Base-by-base conservation (phyloP, 2,329 filamentous ascomycete genomes). In the Botrytis byssoidea region DNA sequence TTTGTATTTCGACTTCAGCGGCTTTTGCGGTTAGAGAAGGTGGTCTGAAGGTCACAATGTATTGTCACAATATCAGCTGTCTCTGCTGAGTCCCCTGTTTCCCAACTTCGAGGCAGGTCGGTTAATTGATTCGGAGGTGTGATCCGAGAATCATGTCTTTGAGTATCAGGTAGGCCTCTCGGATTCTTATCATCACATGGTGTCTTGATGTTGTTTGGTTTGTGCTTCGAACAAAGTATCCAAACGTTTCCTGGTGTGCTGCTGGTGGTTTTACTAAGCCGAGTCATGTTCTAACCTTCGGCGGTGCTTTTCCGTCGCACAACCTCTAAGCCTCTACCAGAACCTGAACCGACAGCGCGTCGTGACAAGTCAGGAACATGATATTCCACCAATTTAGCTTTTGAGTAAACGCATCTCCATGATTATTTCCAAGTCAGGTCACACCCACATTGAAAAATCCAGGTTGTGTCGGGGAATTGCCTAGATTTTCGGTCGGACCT, bases 111-210 rank as follows among this genome's bases (percentile, higher is more conserved):
- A 59, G 29, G n/a, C 20, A 40, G 65, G 65, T 51, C 20, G 65
- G 10, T 37, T 51, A 32, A 55, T 55, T 7, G 48, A 67, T 22
- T 18, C 29, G 40, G 63, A 66, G 40, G 20, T 29, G 51, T 51
- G 40, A 32, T n/a, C 25, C 51, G 37, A 70, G 37, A 69, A 32
- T 25, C 25, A n/a, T 57, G 8, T 40, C 37, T 69, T 5, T 5
- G 14, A 67, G 32, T 37, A 29, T 29, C n/a, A 29, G 51, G n/a
- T 63, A 51, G 44, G 8, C n/a, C 35, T 67, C n/a, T 40, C 65
- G 51, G 25, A 70, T 37, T 69, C 51, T 46, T 70, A 35, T 61
- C 48, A 60, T 70, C 67, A 70, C 67, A 70, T 70, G 67, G 25
- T 67, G 12, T 40, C 20, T 29, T 64, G 61, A 8, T 64, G 25